These are phyloP conservation scores for Chamaecrista fasciculata DNA, from an alignment of 306 rosid genomes.

Conservation along the genomic window DNA sequence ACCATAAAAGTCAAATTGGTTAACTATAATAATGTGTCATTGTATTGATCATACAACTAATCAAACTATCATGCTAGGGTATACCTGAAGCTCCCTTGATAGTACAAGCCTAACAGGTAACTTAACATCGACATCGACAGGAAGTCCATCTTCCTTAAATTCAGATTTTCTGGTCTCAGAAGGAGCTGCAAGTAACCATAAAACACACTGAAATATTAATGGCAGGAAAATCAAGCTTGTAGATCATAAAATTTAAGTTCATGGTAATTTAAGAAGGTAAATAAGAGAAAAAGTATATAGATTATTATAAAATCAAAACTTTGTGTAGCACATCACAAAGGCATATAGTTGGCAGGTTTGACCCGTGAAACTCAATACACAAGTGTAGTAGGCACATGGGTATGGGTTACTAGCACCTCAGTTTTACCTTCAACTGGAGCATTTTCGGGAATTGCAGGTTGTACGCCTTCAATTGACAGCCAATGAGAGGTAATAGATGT, in stretches of 20 bases:
- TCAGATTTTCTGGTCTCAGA: constrained; percentile 64
- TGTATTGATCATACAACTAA: too few relatives aligned
- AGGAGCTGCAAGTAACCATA: constrained; percentile 47
- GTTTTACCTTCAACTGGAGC: constrained; percentile 61
- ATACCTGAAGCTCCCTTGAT: constrained; percentile 84
- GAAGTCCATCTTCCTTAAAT: constrained; percentile 69
- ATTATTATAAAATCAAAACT: constrained; percentile 17
- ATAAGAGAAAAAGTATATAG: neutral
- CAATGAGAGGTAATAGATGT: constrained; percentile 71
- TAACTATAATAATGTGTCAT: too few relatives aligned
- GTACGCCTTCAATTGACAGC: constrained; percentile 97
- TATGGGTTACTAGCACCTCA: constrained; percentile 20
- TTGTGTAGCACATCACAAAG: constrained; percentile 3
- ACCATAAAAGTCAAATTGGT: too few relatives aligned
- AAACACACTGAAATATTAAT: constrained; percentile 23
- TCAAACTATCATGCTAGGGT: constrained; percentile 14
- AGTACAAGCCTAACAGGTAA: constrained; percentile 70
- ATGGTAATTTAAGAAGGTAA: neutral
- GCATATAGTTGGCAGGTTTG: neutral
- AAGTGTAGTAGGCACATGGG: constrained; percentile 10
- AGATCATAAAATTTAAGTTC: neutral
- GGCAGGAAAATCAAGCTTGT: constrained; percentile 22
- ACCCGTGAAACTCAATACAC: neutral
- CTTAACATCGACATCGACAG: constrained; percentile 68
- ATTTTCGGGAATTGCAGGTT: constrained; percentile 86